Base-by-base conservation (phyloP, 2,329 filamentous ascomycete genomes). In the Huntiella bhutanensis region DNA sequence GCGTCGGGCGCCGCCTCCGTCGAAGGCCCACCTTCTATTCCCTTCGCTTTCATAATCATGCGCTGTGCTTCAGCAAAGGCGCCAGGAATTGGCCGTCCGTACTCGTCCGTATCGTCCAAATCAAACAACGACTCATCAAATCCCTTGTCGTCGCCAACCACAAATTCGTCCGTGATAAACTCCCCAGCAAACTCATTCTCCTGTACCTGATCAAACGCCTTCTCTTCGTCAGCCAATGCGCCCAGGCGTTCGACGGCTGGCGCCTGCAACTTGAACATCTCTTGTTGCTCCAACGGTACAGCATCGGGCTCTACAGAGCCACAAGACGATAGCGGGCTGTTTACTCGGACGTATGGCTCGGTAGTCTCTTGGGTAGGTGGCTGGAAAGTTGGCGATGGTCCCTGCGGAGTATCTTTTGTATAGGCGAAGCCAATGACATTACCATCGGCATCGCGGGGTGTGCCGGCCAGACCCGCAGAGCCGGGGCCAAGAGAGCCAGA, bases 111-210 rank as follows among this genome's bases (percentile, higher is more conserved):
- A 54, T 79, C 75, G 44, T 80, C 67, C 32, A 75, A 67, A 52
- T 85, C 80, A 55, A 85, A 84, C 11, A 83, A 69, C 4, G 76
- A 79, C 57, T 85, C 80, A 51, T 85, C 79, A 56, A 85, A 83
- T 1, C 70, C 65, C 0, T 64, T 63, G 1, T 66, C 66, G 22
- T 78, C 71, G 13, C 66, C 67, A 49, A 69, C 38, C 2, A 33
- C 42, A 33, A 52, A 52, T 22, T 51, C 65, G 36, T 49, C 44
- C 3, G 43, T 49, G 11, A 46, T 39, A 3, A 67, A 62, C 43
- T 66, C 64, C 48, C 64, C 65, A 5, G 66, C 64, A 53, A 71
- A 69, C 45, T 64, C 62, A 15, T 58, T 56, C 36, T 65, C 62
- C 46, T 55, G 73, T 60, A 48, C 68, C 28, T 38, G 75, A 51